A percentile compares a stretch with the other conserved stretches of the same genome.
phyloP scores from a whole-genome alignment of 306 rosid species.

The Rosa chinensis region DNA sequence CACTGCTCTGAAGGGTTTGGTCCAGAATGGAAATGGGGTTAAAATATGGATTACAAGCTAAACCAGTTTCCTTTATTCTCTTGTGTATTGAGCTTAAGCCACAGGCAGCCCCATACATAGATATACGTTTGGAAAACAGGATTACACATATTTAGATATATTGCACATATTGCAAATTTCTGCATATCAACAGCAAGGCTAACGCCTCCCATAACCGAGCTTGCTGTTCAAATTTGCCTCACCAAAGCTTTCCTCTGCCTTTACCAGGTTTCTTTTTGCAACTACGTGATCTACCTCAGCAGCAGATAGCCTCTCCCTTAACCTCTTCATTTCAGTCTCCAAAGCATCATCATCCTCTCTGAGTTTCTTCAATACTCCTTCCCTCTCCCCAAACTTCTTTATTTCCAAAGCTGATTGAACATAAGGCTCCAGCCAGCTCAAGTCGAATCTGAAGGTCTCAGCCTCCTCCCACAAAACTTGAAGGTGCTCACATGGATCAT shows the following conservation, averaged over 20 bases:
- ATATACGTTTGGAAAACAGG: not conserved
- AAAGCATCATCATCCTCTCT: constrained; percentile 2
- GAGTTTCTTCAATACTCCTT: not conserved
- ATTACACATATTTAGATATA: not conserved
- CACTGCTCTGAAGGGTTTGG: not conserved
- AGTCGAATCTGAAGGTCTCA: not conserved
- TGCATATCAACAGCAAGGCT: not conserved
- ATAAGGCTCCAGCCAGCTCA: constrained; percentile 11
- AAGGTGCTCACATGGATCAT: not conserved
- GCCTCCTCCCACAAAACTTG: constrained; percentile 13
- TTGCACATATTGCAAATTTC: not conserved
- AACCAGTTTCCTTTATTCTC: not conserved
- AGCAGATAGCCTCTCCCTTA: not conserved
- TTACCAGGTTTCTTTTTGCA: not conserved
- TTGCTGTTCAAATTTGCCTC: constrained; percentile 7
- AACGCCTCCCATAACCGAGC: constrained; percentile 4
- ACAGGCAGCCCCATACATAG: not conserved
- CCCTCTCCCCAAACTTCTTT: not conserved
- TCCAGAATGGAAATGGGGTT: not conserved
- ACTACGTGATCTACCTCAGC: not conserved
- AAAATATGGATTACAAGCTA: not conserved
- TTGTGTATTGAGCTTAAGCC: not conserved
- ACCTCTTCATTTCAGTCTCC: not conserved
- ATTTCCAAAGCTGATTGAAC: constrained; percentile 10
- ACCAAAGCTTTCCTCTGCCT: not conserved